Conservation (phyloP, 73 alveolate genomes). For the Paramecium sonneborni region DNA sequence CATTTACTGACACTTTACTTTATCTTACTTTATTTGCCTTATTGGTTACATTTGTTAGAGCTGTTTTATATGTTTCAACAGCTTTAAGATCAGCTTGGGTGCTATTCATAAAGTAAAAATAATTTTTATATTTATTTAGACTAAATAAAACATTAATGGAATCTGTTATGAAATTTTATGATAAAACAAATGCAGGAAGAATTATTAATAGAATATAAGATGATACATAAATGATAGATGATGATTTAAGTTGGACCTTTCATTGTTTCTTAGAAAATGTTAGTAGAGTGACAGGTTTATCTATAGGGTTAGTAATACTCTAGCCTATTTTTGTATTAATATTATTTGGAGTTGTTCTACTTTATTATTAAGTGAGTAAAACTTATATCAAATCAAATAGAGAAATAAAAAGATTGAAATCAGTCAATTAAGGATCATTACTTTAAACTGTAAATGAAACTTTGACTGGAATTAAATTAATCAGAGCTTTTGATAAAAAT, state of each 20-base stretch:
- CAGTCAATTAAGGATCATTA: not conserved
- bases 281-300: not conserved
- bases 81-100: not conserved
- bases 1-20: not conserved
- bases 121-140: not conserved
- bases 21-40: not conserved
- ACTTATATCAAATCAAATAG: not conserved
- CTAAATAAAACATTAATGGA: not conserved
- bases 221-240: slow-evolving; percentile 69
- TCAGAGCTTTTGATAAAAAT: not conserved
- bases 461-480: not conserved
- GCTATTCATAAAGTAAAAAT: not conserved
- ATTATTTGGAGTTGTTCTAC: not conserved
- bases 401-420: not conserved
- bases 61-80: not conserved
- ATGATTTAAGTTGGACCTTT: slow-evolving; percentile 1
- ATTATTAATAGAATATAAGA: slow-evolving; percentile 86
- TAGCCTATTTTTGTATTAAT: not conserved
- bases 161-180: slow-evolving; percentile 77
- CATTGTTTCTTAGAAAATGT: not conserved
- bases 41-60: not conserved
- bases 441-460: slow-evolving; percentile 32
- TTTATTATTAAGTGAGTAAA: not conserved
- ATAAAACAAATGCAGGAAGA: slow-evolving; percentile 84
- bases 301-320: slow-evolving; percentile 41